phyloP scores from a whole-genome alignment of 2,329 filamentous ascomycete species.

The Fusarium pseudonygamai region DNA sequence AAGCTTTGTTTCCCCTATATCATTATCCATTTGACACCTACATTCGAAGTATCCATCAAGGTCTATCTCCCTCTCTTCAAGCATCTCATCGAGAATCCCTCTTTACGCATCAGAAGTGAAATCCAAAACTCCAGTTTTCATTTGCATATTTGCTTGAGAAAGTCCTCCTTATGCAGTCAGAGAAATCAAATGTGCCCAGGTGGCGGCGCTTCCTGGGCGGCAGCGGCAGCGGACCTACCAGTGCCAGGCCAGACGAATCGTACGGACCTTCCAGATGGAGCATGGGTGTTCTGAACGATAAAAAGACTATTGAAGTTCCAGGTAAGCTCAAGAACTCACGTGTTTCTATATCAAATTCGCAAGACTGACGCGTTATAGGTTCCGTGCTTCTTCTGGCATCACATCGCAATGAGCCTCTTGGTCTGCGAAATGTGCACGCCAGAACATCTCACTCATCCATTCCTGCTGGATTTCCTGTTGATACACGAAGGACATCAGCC shows the following conservation, averaged over 20 bases:
- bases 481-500: slow-evolving; percentile 45
- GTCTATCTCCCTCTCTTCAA: not conserved
- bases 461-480: slow-evolving; percentile 55
- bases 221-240: slow-evolving; percentile 6
- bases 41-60: slow-evolving; percentile 15
- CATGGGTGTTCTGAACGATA: slow-evolving; percentile 86
- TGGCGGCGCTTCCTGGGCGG: slow-evolving; percentile 37
- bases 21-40: not conserved
- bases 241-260: slow-evolving; percentile 12
- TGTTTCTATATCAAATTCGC: not conserved
- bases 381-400: slow-evolving; percentile 66
- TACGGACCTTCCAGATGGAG: slow-evolving; percentile 58
- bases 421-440: slow-evolving; percentile 64
- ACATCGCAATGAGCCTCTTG: slow-evolving; percentile 67
- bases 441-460: slow-evolving; percentile 68
- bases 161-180: slow-evolving; percentile 22
- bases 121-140: not conserved
- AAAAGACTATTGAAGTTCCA: slow-evolving; percentile 84
- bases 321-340: slow-evolving; percentile 59
- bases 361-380: slow-evolving; percentile 50
- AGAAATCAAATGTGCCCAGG: slow-evolving; percentile 11
- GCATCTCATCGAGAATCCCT: not conserved
- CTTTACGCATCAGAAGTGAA: not conserved
- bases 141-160: not conserved
- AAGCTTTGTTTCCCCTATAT: not conserved